phyloP scores from a whole-genome alignment of 768 basidiomycete species.

The Macrolepiota albuminosa region DNA sequence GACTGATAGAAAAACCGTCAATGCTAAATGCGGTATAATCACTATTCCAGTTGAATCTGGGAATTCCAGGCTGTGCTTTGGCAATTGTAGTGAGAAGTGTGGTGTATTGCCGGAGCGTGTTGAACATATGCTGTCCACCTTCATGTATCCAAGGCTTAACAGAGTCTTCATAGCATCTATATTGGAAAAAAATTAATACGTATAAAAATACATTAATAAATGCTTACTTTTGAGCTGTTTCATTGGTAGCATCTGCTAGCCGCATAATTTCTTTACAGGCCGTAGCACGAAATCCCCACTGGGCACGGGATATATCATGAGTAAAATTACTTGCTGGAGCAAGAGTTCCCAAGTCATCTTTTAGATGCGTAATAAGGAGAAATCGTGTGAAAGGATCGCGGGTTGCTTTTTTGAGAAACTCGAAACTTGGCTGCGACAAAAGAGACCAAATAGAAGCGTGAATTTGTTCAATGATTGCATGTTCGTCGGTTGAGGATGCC shows the following conservation, averaged over 20 bases:
- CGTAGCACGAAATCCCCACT: constrained; percentile 2
- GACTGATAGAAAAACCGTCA: neutral
- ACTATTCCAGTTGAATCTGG: neutral
- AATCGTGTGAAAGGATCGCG: neutral
- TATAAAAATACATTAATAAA: no score
- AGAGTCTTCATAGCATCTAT: neutral
- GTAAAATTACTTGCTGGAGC: neutral
- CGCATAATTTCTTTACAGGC: neutral
- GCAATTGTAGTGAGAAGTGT: neutral
- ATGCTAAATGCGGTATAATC: neutral
- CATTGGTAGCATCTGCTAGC: neutral
- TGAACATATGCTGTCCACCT: neutral
- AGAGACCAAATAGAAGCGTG: neutral
- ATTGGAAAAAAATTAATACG: no score
- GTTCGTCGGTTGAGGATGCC: neutral
- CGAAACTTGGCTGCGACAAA: neutral
- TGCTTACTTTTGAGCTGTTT: neutral
- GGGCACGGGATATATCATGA: neutral
- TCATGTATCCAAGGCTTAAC: neutral
- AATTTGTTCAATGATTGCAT: neutral
- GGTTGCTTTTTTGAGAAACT: neutral
- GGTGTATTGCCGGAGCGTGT: neutral
- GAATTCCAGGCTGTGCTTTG: neutral
- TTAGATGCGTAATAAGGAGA: neutral
- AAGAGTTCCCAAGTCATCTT: neutral